phyloP scores from a whole-genome alignment of 768 basidiomycete genomes.

The Leccinum disarticulatum region DNA sequence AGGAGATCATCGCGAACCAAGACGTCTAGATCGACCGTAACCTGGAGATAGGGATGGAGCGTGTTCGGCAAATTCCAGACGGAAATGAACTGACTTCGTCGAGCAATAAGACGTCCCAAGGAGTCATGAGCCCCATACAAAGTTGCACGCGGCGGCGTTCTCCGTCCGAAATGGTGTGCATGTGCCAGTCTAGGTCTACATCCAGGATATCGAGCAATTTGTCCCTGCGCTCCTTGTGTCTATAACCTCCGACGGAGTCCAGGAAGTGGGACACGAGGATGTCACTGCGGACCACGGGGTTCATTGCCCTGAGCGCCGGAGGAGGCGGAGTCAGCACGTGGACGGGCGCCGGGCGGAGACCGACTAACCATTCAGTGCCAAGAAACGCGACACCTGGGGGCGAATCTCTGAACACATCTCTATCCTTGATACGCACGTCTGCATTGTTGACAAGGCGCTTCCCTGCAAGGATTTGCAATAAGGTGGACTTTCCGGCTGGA shows the following conservation, averaged over 20 bases:
- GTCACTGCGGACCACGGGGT: constrained; percentile 92
- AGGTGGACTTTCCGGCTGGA: constrained; percentile 90
- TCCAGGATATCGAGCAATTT: constrained; percentile 86
- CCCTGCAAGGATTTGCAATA: constrained; percentile 91
- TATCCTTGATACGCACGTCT: constrained; percentile 68
- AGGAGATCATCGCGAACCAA: constrained; percentile 92
- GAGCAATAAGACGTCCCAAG: constrained; percentile 90
- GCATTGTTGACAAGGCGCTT: constrained; percentile 73
- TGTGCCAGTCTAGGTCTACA: constrained; percentile 94
- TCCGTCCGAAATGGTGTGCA: constrained; percentile 95
- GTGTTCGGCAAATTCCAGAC: constrained; percentile 1
- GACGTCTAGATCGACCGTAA: constrained; percentile 96
- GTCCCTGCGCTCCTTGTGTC: constrained; percentile 88
- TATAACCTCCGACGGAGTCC: constrained; percentile 96
- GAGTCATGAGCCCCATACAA: constrained; percentile 92
- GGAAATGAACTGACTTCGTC: constrained; percentile 68
- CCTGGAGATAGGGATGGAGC: constrained; percentile 42
- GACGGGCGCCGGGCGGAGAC: neutral
- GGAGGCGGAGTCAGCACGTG: neutral
- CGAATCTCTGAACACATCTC: constrained; percentile 88
- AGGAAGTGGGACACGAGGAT: constrained; percentile 91
- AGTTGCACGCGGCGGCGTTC: constrained; percentile 93
- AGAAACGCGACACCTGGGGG: constrained; percentile 82
- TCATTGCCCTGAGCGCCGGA: constrained; percentile 73
- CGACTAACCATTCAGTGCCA: constrained; percentile 87